Base-by-base conservation (phyloP, 306 rosid genomes). In the Benincasa hispida region DNA sequence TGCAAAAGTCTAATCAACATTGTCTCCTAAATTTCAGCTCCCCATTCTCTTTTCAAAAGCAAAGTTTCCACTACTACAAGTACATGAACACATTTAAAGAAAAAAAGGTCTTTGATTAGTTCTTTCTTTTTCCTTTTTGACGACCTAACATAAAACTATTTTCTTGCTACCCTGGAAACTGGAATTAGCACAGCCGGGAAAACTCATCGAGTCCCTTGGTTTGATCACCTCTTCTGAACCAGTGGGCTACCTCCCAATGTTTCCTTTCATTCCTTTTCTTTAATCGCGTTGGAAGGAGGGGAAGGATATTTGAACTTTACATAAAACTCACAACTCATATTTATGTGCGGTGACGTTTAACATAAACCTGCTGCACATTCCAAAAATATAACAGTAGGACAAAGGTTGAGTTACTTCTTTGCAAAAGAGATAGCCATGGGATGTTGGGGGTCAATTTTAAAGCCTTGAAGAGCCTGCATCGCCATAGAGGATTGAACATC, bases 391-490 rank as follows among this genome's bases (percentile, higher is more conserved):
- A 35, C 37, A 21, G 66, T 22, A 34, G 53, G 34, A 25, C 14
- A 50, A 76, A 25, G 54, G 8, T 60, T 24, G 62, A 24, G 77
- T 79, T 82, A 93, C 96, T 95, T 95, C 93, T 95, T 95, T 42
- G 99, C 99, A 69, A 92, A 95, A 81, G 82, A 83, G 79, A 95
- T 87, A 63, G 81, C 77, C 91, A 95, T 89, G 76, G 99, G 93
- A 81, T 90, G 91, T 59, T 90, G 98, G 45, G 99, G 98, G 66
- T 93, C 93, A 79, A 95, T 87, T 87, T 87, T 92, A 87, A 95
- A 95, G 83, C 98, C 98, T 48, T 92, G 91, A 68, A 95, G 99
- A 41, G 96, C 88, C 77, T 90, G 95, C 99, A 92, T 95, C 25
- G 98, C 97, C 92, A 92, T 87, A 42, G 97, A 87, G 72, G 99